phyloP scores from a whole-genome alignment of 1,284 basidiomycete genomes.

The Ustilago hordei region DNA sequence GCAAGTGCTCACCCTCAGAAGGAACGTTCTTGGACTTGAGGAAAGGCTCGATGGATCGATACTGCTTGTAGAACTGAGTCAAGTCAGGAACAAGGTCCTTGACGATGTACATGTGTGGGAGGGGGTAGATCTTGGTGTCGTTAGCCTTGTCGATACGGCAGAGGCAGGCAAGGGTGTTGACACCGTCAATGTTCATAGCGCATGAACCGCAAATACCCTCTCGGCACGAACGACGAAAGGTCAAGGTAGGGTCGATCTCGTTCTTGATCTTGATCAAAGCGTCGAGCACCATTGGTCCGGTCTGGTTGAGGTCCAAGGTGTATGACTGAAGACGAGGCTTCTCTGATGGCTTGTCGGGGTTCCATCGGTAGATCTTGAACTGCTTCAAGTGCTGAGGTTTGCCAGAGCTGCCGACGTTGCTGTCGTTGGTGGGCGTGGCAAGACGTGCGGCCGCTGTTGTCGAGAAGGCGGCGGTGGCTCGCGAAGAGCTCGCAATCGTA shows the following conservation, averaged over 20 bases:
- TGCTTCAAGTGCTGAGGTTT: conserved; percentile 65
- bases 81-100: conserved; percentile 94
- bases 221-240: conserved; percentile 94
- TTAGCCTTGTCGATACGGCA: conserved; percentile 88
- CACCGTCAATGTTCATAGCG: conserved; percentile 98
- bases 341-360: conserved; percentile 92
- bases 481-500: conserved; percentile 34
- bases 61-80: conserved; percentile 97
- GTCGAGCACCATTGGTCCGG: conserved; percentile 95
- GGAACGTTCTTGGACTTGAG: conserved; percentile 67
- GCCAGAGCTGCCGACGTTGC: conserved; percentile 35
- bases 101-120: conserved; percentile 99
- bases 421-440: conserved; percentile 63
- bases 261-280: conserved; percentile 98
- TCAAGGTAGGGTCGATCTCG: conserved; percentile 93
- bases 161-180: conserved; percentile 94
- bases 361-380: conserved; percentile 72
- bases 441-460: conserved; percentile 58
- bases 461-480: conserved; percentile 52
- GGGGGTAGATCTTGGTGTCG: conserved; percentile 90
- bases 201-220: conserved; percentile 99
- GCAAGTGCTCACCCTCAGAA: conserved; percentile 80
- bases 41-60: conserved; percentile 90
- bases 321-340: conserved; percentile 94
- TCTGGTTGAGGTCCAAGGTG: conserved; percentile 91